Percentiles rank a stretch among this genome's conserved stretches.
Conservation (phyloP, 306 rosid species). For the Prunus dulcis region DNA sequence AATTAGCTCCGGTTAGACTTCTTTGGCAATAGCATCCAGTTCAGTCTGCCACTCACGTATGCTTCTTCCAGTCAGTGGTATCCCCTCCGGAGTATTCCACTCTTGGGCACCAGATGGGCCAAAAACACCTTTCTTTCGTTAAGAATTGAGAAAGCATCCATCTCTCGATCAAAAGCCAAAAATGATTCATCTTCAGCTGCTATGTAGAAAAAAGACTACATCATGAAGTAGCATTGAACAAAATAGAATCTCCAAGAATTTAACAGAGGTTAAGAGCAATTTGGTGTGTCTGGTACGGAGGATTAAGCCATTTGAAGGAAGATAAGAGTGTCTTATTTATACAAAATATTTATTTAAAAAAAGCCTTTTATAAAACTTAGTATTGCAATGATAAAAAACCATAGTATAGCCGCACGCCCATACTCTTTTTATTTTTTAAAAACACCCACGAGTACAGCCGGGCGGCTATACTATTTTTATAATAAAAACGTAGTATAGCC, state of each 20-base stretch:
- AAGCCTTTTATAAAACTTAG: too few species aligned
- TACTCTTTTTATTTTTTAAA: too few species aligned
- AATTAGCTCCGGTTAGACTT: conserved; percentile 8
- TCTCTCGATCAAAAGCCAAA: neutral
- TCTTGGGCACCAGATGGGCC: neutral
- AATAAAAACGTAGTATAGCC: too few species aligned
- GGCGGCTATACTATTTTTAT: too few species aligned
- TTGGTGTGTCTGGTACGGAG: neutral
- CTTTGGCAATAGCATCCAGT: conserved; percentile 16
- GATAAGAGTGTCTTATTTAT: too few species aligned
- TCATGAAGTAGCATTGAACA: neutral
- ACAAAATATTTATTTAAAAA: too few species aligned
- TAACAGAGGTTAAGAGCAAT: neutral
- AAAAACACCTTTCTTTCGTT: neutral
- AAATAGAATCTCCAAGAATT: neutral
- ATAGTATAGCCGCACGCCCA: too few species aligned
- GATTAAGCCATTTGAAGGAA: neutral
- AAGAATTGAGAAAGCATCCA: conserved; percentile 9
- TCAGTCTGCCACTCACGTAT: conserved; percentile 5
- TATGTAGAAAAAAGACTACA: conserved; percentile 14
- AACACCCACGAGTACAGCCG: too few species aligned
- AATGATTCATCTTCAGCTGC: conserved; percentile 18
- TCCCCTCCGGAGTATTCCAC: conserved; percentile 5
- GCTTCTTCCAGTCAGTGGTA: conserved; percentile 5
- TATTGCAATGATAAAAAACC: too few species aligned